Percentiles rank a stretch among this genome's conserved stretches.
Conservation (phyloP, 2,329 filamentous ascomycete species). For the Blastomyces parvus region DNA sequence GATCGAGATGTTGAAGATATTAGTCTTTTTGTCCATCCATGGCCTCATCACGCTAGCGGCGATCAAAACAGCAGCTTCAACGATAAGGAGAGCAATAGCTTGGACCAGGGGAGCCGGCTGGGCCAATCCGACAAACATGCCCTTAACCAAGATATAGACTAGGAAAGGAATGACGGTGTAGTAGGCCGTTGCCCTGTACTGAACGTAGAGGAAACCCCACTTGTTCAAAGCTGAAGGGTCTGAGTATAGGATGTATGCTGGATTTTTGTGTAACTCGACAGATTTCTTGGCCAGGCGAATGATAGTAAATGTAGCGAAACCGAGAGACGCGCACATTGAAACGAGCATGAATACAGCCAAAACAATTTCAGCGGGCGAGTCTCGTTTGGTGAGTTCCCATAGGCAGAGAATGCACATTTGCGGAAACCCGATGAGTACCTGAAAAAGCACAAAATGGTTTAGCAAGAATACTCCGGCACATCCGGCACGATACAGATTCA, state of each 20-base stretch:
- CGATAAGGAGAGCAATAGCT: conserved; percentile 69
- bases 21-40: conserved; percentile 99
- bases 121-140: conserved; percentile 74
- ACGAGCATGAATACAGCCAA: conserved; percentile 83
- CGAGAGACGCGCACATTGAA: conserved; percentile 65
- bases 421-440: conserved; percentile 78
- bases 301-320: conserved; percentile 83
- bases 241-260: conserved; percentile 92
- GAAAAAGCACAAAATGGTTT: conserved; percentile 10
- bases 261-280: conserved; percentile 85
- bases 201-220: conserved; percentile 96
- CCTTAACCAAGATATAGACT: conserved; percentile 72
- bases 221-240: conserved; percentile 92
- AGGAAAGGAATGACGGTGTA: conserved; percentile 83
- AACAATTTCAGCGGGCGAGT: conserved; percentile 78
- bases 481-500: neutral
- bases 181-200: conserved; percentile 91
- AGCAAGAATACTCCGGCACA: neutral
- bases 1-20: conserved; percentile 91
- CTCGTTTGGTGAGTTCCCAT: conserved; percentile 81
- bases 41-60: conserved; percentile 70
- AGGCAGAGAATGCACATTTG: conserved; percentile 83
- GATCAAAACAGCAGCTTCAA: conserved; percentile 72
- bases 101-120: conserved; percentile 64
- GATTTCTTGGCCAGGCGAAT: conserved; percentile 81